These are phyloP conservation scores for Fennellomyces sp. DNA, from an alignment of 371 early-diverging fungal genomes.

Conservation along the genomic window DNA sequence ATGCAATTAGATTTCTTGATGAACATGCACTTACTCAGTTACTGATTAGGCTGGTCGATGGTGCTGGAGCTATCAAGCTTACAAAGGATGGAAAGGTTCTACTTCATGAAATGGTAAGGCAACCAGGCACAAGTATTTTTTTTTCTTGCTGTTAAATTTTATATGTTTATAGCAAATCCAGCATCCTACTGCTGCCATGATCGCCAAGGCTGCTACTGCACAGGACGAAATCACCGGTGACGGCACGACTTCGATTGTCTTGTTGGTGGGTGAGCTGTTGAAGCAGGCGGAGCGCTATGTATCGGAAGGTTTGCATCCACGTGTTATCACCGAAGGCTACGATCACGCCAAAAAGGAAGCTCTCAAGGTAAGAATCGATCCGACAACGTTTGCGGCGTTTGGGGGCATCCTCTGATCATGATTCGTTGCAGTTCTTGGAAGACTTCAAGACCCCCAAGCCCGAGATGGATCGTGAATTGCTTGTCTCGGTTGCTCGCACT, in stretches of 20 bases:
- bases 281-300: slow-evolving; percentile 96
- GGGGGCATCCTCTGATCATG: too few species aligned
- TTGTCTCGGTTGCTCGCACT: slow-evolving; percentile 93
- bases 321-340: slow-evolving; percentile 96
- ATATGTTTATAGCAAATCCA: slow-evolving; percentile 89
- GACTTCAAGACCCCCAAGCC: slow-evolving; percentile 69
- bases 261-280: slow-evolving; percentile 96
- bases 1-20: too few species aligned
- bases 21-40: too few species aligned
- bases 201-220: slow-evolving; percentile 98
- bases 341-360: slow-evolving; percentile 96
- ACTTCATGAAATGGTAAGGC: slow-evolving; percentile 92
- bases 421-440: slow-evolving; percentile 81
- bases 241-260: slow-evolving; percentile 97
- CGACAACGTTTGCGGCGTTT: not conserved
- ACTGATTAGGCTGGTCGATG: slow-evolving; percentile 91
- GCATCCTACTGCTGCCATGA: slow-evolving; percentile 99
- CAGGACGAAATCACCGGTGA: slow-evolving; percentile 99
- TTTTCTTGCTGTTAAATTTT: not conserved
- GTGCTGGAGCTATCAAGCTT: slow-evolving; percentile 93
- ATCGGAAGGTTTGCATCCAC: slow-evolving; percentile 97
- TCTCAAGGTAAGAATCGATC: slow-evolving; percentile 61
- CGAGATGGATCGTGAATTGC: slow-evolving; percentile 87
- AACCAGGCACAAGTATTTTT: not conserved
- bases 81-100: slow-evolving; percentile 98